Base-by-base conservation (phyloP, 305 asterid species). In the Andrographis paniculata region DNA sequence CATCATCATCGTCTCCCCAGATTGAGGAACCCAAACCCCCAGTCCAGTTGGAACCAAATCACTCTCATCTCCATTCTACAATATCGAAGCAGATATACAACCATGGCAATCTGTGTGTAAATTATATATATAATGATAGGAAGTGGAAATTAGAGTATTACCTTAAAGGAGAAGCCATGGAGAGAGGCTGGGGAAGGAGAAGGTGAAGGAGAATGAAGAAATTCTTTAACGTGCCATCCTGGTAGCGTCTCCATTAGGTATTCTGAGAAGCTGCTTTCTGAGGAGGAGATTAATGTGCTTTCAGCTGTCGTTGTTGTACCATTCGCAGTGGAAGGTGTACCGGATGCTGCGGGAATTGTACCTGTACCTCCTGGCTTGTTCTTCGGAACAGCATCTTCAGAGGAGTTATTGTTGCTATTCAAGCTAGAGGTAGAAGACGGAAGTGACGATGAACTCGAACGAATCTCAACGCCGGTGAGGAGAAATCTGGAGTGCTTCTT, bases 141-240 rank as follows among this genome's bases (percentile, higher is more conserved):
- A 16, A 15, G 47, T 11, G n/a, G n/a, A 6, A 41, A 41, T 4
- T 13, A 41, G 8, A 15, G 16, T 2, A 18, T 41, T 17, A 42
- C 10, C 12, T 20, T 20, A 6, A 15, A 20, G 0, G 40, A 39
- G 82, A 60, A 55, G 83, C 96, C 96, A 83, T 71, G 45, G 45
- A 69, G 63, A 71, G 63, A 63, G n/a, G n/a, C n/a, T n/a, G 68
- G 65, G 45, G 11, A 35, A 30, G 49, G 30, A 5, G 30, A 44
- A 44, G 30, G 30, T 5, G 68, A 53, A 7, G 84, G 53, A 17
- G 79, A 67, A 71, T 83, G 87, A 41, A 87, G 75, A 38, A 87
- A 68, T 38, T 87, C 97, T 40, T 87, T 95, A 16, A 84, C 92
- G 19, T 73, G 95, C 94, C 95, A 87, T 2, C 95, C 91, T 0